Evolutionary conservation across 2,329 filamentous ascomycete genomes (phyloP).

Genomic region (Hypocrella siamensis): DNA sequence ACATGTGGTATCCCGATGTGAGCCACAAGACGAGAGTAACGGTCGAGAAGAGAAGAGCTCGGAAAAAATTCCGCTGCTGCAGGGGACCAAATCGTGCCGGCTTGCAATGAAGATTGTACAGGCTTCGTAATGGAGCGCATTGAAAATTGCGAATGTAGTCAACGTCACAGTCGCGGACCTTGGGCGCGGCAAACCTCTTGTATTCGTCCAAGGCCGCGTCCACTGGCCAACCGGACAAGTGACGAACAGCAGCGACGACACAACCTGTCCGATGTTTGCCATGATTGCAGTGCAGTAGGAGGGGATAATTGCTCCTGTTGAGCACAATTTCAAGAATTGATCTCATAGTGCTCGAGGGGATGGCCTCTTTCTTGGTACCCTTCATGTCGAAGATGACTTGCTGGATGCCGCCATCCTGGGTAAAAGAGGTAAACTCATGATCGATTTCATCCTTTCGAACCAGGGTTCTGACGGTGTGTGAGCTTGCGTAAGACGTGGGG

Average conservation of each 20-base stretch:
- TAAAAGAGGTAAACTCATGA: conserved; percentile 41
- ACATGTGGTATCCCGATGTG: conserved; percentile 18
- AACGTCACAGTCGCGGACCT: conserved; percentile 43
- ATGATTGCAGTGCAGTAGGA: conserved; percentile 87
- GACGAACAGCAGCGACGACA: conserved; percentile 66
- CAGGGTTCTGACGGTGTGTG: conserved; percentile 42
- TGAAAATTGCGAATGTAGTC: conserved; percentile 40
- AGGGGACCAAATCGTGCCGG: conserved; percentile 7
- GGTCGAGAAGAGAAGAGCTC: conserved; percentile 25
- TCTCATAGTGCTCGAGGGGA: conserved; percentile 51
- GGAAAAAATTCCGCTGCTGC: conserved; percentile 22
- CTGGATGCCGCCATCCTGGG: conserved; percentile 48
- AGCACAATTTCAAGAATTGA: conserved; percentile 57
- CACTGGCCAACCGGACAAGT: conserved; percentile 51
- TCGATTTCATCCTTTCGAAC: conserved; percentile 44
- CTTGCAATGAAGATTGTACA: conserved; percentile 3
- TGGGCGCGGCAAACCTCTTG: conserved; percentile 43
- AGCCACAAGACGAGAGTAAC: conserved; percentile 28
- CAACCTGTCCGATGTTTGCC: conserved; percentile 89
- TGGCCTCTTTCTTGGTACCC: conserved; percentile 73
- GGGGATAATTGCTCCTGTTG: conserved; percentile 57
- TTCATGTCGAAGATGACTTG: conserved; percentile 65
- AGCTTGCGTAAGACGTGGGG: conserved; percentile 5
- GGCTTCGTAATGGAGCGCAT: conserved; percentile 16
- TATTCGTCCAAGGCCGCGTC: conserved; percentile 58